Base-by-base conservation (phyloP, 1,139 yeast species). In the Lodderomyces parapsilosis region DNA sequence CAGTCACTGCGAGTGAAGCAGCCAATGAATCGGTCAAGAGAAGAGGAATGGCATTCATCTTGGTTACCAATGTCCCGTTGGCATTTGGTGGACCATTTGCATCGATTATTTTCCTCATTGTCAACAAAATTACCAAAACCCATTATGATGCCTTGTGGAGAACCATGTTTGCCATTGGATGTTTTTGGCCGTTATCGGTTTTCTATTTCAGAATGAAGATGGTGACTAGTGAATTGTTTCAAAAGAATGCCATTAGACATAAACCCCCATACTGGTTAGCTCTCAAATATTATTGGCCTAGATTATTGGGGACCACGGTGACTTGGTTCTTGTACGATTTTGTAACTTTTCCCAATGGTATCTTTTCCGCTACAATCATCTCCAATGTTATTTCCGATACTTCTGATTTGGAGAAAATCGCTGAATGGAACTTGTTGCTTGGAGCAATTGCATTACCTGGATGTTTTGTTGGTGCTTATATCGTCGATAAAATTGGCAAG, bases 31-130 rank as follows among this genome's bases (percentile, higher is more conserved):
- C 81, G 2, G 71, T 75, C 38, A 79, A 71, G 54, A 72, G 74
- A 54, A 72, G 91, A 59, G 90, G 91, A 40, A 76, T 81, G 27
- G 73, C 77, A 4, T 83, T 85, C 54, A 74, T 79, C 37, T 53
- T 85, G 59, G 84, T 81, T 17, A 85, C 93, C 7, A 86, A 86
- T 59, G 66, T 86, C 39, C 93, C 93, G 3, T 65, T 86, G 38
- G 71, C 87, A 3, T 71, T 85, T 40, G 93, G 94, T 45, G 89
- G 89, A 7, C 93, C 93, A 14, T 81, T 86, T 60, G 86, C 89
- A n/a, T 60, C 82, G 43, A 70, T 74, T 44, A 71, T 84, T 35
- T 86, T 85, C 58, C 66, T 85, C 50, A 83, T 86, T 54, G 90
- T 85, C 13, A 73, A 78, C 63, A 68, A 71, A 45, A 83, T 83